Percentiles rank a stretch among this genome's conserved stretches.
phyloP scores from a whole-genome alignment of 441 rosid species.

The Daphne laureola region DNA sequence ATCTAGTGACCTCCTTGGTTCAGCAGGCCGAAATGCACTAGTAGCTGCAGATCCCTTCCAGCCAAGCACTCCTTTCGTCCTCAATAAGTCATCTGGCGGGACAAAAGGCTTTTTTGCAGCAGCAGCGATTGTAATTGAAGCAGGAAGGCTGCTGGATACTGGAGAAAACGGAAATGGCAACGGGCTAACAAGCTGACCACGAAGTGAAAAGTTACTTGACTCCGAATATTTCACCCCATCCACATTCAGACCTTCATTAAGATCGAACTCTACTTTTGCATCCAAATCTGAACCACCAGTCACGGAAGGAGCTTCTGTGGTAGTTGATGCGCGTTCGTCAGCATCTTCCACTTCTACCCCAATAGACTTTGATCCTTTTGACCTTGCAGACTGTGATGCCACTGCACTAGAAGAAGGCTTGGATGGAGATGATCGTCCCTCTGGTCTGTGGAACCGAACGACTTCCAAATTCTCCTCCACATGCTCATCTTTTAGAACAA shows the following conservation, averaged over 20 bases:
- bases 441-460: constrained; percentile 21
- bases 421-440: constrained; percentile 14
- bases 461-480: constrained; percentile 22
- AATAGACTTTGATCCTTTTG: constrained; percentile 28
- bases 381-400: constrained; percentile 25
- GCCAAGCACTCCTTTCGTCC: constrained; percentile 62
- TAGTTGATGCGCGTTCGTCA: constrained; percentile 40
- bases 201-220: constrained; percentile 32
- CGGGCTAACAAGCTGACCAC: constrained; percentile 34
- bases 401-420: constrained; percentile 20
- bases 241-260: constrained; percentile 68
- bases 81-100: constrained; percentile 67
- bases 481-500: constrained; percentile 24
- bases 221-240: constrained; percentile 53
- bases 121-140: constrained; percentile 79
- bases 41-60: constrained; percentile 99
- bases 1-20: constrained; percentile 65
- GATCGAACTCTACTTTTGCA: constrained; percentile 67
- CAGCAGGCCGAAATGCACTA: constrained; percentile 98
- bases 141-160: constrained; percentile 39
- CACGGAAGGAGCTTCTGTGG: constrained; percentile 27
- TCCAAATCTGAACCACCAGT: constrained; percentile 38
- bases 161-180: constrained; percentile 39
- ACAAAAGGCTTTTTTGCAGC: constrained; percentile 88
- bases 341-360: constrained; percentile 35